Base-by-base conservation (phyloP, 148 eudicot species). In the Polygonum maritimum region DNA sequence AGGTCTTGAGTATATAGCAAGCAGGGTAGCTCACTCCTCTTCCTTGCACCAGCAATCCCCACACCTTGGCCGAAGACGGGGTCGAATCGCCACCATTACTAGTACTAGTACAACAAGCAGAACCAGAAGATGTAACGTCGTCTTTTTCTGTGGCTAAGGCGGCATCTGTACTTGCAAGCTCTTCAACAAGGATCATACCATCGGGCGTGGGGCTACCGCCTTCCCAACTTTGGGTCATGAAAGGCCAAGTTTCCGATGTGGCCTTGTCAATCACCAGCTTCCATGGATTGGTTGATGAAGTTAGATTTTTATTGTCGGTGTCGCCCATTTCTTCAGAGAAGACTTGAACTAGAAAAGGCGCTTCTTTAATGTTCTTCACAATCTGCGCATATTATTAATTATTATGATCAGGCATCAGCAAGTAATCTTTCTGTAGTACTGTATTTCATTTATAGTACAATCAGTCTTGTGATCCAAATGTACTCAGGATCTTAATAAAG, bases 1-100 rank as follows among this genome's bases (percentile, higher is more conserved):
- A 76, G 33, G 88, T 85, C 82, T 82, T 85, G 22, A 85, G 78
- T 51, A 87, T 74, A 58, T 85, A 85, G 48, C 81, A 87, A 73
- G 86, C 77, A 55, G 85, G 77, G 45, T 76, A 73, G 62, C 63
- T 82, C 3, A 80, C 48, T 77, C 86, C 86, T 77, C 74, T 85
- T 1, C 84, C 87, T 82, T 85, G 87, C 54, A 84, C 84, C 15
- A 83, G 70, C 16, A 87, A 71, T 15, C 90, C 90, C 88, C 85
- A 87, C 44, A 79, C 26, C 77, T 76, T 85, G 3, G 78, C 80
- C 54, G 72, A 69, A 36, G 72, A 36, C 14, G 72, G 72, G n/a
- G 16, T 19, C 13, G 33, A 26, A 7, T 22, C 63, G 0, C 14
- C 3, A 21, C 4, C 31, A 26, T 26, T 26, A 26, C 31, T 26